Evolutionary conservation across 1,139 yeast genomes (phyloP), one percentile per base, ranked within the genome.

Genomic region (Arxiozyma slooffiae): DNA sequence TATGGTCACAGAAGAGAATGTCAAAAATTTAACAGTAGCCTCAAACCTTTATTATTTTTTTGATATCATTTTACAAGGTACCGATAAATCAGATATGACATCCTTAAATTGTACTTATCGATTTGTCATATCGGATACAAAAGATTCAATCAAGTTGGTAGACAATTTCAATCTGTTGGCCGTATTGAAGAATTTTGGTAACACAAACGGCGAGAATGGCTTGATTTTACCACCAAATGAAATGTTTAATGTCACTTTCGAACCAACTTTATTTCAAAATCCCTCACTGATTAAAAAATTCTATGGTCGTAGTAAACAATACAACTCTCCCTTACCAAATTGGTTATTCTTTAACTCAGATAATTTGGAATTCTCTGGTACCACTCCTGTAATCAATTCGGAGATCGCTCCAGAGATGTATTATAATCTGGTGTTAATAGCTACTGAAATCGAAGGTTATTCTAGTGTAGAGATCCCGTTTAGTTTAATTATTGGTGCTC

Each of bases 261-360:
- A 80, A 48, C 63, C 69, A 24, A 71, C 76, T 50, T 76, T 83
- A 11, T 90, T 89, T 60, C 48, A 57, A 17, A 50, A 57, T 39
- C 47, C 48, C 8, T 56, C 72, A 3, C 69, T 77, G 26, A 78
- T 83, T 37, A 70, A 76, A 22, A 82, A 83, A n/a, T 88, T 84
- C 69, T 85, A 86, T 61, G 96, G 96, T n/a, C 77, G 86, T 56
- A 80, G 92, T 20, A 71, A 75, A 21, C 58, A 56, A 40, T 87
- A 87, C 63, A 79, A 92, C 62, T 78, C 96, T 1, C 94, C 98
- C 1, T 74, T 92, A 50, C 98, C 99, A 24, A 82, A 79, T 60
- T 92, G 98, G 98, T 71, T 89, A 50, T 67, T 69, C 51, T 92
- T 90, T 63, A 80, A 86, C 62, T 65, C 81, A 9, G 70, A 73